A percentile compares a stretch with the other conserved stretches of the same genome.
phyloP scores from a whole-genome alignment of 768 basidiomycete genomes.

The Podaxis carcinomalis region DNA sequence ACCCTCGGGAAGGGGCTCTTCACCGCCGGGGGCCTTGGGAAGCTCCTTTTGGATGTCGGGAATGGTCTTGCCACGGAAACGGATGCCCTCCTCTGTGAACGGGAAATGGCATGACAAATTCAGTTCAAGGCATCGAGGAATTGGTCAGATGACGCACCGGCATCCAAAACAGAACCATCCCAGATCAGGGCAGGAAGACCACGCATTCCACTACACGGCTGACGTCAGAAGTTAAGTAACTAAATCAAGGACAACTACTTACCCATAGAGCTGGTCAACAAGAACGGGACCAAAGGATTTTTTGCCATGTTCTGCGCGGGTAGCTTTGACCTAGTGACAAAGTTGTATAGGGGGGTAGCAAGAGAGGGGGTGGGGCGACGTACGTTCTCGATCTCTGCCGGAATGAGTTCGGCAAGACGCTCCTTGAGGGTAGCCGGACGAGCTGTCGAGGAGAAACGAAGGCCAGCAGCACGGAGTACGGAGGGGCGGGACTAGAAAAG shows the following conservation, averaged over 20 bases:
- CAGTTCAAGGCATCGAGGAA: not conserved
- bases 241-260: slow-evolving; percentile 16
- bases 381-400: slow-evolving; percentile 75
- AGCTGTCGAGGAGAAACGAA: slow-evolving; percentile 61
- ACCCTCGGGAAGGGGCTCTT: slow-evolving; percentile 89
- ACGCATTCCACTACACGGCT: slow-evolving; percentile 66
- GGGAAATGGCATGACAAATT: slow-evolving; percentile 8
- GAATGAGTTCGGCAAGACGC: slow-evolving; percentile 90
- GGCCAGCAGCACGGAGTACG: slow-evolving; percentile 39
- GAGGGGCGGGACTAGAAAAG: slow-evolving; percentile 45
- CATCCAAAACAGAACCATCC: slow-evolving; percentile 97
- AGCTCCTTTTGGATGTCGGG: slow-evolving; percentile 83
- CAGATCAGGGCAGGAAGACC: slow-evolving; percentile 93
- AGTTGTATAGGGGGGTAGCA: slow-evolving; percentile 8
- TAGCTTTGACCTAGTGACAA: slow-evolving; percentile 64
- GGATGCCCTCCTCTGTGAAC: slow-evolving; percentile 84
- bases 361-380: slow-evolving; percentile 14
- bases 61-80: slow-evolving; percentile 96
- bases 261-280: slow-evolving; percentile 92
- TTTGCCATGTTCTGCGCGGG: slow-evolving; percentile 83
- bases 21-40: slow-evolving; percentile 84
- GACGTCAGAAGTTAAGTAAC: not conserved
- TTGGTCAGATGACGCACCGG: slow-evolving; percentile 46
- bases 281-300: slow-evolving; percentile 90
- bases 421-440: slow-evolving; percentile 85